Conservation (phyloP, 2,329 filamentous ascomycete species). For the Alternaria brassicicola region DNA sequence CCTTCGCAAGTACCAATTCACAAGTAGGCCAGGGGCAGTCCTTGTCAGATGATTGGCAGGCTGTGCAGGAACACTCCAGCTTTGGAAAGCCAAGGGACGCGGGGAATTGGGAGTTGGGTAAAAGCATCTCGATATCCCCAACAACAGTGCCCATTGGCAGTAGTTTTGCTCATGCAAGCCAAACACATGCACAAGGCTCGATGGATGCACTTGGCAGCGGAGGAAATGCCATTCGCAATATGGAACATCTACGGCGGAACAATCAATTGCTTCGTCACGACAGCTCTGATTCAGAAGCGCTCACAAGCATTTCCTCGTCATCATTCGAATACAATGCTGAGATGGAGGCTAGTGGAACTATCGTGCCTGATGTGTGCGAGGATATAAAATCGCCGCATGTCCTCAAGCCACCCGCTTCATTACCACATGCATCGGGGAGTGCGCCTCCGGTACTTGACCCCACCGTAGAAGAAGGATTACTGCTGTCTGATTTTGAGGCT, state of each 20-base stretch:
- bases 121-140: conserved; percentile 35
- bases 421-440: conserved; percentile 32
- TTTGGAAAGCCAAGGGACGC: conserved; percentile 35
- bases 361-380: conserved; percentile 45
- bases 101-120: conserved; percentile 22
- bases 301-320: conserved; percentile 38
- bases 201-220: conserved; percentile 31
- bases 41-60: conserved; percentile 38
- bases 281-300: conserved; percentile 49
- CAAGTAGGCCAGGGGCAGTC: conserved; percentile 32
- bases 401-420: conserved; percentile 20
- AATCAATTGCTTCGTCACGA: conserved; percentile 51
- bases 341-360: conserved; percentile 52
- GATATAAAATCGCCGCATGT: conserved; percentile 34
- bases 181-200: conserved; percentile 17
- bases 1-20: conserved; percentile 51
- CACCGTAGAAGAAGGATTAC: conserved; percentile 36
- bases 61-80: conserved; percentile 36
- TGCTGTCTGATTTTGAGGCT: conserved; percentile 46
- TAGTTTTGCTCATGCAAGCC: background rate
- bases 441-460: conserved; percentile 34
- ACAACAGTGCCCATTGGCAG: conserved; percentile 33
- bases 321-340: conserved; percentile 39
- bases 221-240: conserved; percentile 45
- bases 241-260: conserved; percentile 48